These are phyloP conservation scores for Colletotrichum incanum DNA, from an alignment of 2,329 filamentous ascomycete species.

Conservation along the genomic window DNA sequence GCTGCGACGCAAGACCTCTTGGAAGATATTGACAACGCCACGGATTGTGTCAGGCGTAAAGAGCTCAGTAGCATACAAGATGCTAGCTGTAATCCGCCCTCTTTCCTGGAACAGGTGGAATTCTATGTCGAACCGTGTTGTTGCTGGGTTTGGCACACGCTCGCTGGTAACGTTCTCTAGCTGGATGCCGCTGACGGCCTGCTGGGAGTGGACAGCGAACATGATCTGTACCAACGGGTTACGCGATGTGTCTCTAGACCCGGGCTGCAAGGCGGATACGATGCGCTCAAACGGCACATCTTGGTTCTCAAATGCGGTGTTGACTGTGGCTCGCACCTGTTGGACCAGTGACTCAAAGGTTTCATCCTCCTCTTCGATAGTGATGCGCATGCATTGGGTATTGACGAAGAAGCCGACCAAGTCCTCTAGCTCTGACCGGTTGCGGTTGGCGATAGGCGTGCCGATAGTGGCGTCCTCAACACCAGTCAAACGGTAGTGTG, in stretches of 20 bases:
- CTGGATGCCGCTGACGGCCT: not conserved
- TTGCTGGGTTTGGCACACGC: not conserved
- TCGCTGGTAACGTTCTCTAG: not conserved
- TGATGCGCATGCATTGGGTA: slow-evolving; percentile 23
- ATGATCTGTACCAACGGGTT: slow-evolving; percentile 23
- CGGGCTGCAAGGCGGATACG: slow-evolving; percentile 7
- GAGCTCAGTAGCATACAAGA: slow-evolving; percentile 4
- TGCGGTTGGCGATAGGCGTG: slow-evolving; percentile 9
- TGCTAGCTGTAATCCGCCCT: not conserved
- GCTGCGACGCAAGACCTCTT: not conserved
- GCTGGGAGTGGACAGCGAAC: slow-evolving; percentile 14
- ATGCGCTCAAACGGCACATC: slow-evolving; percentile 19
- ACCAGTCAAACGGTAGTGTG: slow-evolving; percentile 9
- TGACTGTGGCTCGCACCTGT: slow-evolving; percentile 5
- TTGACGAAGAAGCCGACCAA: slow-evolving; percentile 21
- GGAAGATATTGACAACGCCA: not conserved
- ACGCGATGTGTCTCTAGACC: slow-evolving; percentile 5
- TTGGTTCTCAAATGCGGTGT: slow-evolving; percentile 8
- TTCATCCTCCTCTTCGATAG: not conserved
- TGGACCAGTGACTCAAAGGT: slow-evolving; percentile 14
- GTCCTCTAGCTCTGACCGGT: slow-evolving; percentile 11
- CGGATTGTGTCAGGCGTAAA: not conserved
- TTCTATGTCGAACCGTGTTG: slow-evolving; percentile 1
- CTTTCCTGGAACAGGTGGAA: slow-evolving; percentile 17
- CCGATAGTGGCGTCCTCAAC: not conserved